phyloP scores from a whole-genome alignment of 352 stramenopile genomes.

The Pythium coloratum region DNA sequence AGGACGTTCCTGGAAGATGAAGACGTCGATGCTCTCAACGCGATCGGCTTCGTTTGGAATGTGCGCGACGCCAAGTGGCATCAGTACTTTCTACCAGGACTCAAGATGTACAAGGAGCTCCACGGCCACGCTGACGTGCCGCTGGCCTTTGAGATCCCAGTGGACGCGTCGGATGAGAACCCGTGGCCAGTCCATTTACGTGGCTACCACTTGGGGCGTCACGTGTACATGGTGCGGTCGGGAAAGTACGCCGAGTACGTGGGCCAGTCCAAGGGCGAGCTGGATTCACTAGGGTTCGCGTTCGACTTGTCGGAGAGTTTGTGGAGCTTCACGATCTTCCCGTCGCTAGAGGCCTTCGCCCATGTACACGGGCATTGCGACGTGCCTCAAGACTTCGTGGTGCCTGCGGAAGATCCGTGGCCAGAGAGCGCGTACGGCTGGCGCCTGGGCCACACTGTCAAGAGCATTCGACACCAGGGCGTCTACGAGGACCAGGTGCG shows the following conservation, averaged over 20 bases:
- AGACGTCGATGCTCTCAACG: slow-evolving; percentile 79
- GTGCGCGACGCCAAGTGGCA: slow-evolving; percentile 75
- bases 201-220: slow-evolving; percentile 59
- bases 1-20: slow-evolving; percentile 46
- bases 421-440: slow-evolving; percentile 81
- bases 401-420: slow-evolving; percentile 77
- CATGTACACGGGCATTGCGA: slow-evolving; percentile 87
- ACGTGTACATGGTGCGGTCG: slow-evolving; percentile 69
- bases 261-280: slow-evolving; percentile 35
- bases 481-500: slow-evolving; percentile 84
- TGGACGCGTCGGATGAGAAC: slow-evolving; percentile 26
- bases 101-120: slow-evolving; percentile 58
- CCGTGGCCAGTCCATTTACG: slow-evolving; percentile 51
- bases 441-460: slow-evolving; percentile 89
- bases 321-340: slow-evolving; percentile 68
- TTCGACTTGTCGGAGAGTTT: slow-evolving; percentile 59
- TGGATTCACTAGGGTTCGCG: slow-evolving; percentile 61
- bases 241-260: slow-evolving; percentile 57
- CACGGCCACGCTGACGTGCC: slow-evolving; percentile 61
- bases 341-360: slow-evolving; percentile 84
- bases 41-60: slow-evolving; percentile 92
- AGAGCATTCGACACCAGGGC: slow-evolving; percentile 85
- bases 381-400: slow-evolving; percentile 91
- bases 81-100: slow-evolving; percentile 61
- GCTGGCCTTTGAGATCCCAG: slow-evolving; percentile 59